Conservation (phyloP, 2,329 filamentous ascomycete genomes). For the Chaetomium olivaceum region DNA sequence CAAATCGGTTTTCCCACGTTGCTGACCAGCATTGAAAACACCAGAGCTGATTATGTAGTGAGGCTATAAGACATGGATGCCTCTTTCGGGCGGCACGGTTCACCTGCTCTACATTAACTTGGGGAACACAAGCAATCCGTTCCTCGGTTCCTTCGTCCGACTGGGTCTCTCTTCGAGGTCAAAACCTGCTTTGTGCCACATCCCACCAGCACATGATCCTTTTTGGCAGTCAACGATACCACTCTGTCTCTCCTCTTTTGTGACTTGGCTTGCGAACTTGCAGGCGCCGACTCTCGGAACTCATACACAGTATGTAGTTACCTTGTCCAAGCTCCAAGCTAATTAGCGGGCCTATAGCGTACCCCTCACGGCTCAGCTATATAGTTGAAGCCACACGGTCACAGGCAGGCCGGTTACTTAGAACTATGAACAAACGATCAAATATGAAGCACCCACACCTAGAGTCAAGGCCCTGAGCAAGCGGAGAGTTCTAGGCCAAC, state of each 20-base stretch:
- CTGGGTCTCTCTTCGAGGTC: background rate
- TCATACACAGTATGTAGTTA: background rate
- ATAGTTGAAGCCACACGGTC: too few relatives aligned
- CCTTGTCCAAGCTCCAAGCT: background rate
- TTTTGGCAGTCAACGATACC: conserved; percentile 1
- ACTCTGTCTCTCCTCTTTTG: conserved; percentile 6
- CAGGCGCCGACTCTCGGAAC: too few relatives aligned
- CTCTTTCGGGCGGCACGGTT: background rate
- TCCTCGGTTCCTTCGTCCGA: background rate
- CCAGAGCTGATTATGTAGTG: background rate
- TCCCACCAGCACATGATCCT: conserved; percentile 5
- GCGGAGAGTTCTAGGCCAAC: too few relatives aligned
- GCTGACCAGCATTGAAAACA: background rate
- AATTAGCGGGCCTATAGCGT: background rate
- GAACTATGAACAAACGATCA: background rate
- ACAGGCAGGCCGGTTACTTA: too few relatives aligned
- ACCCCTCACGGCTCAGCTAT: background rate
- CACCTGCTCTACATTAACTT: background rate
- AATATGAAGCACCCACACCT: background rate
- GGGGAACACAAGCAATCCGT: background rate
- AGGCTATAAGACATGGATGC: background rate
- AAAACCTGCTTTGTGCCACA: conserved; percentile 19
- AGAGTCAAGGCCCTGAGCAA: background rate
- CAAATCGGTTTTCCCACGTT: background rate
- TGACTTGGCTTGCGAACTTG: background rate